phyloP scores from a whole-genome alignment of 2,329 filamentous ascomycete genomes.

The Xylaria digitata region DNA sequence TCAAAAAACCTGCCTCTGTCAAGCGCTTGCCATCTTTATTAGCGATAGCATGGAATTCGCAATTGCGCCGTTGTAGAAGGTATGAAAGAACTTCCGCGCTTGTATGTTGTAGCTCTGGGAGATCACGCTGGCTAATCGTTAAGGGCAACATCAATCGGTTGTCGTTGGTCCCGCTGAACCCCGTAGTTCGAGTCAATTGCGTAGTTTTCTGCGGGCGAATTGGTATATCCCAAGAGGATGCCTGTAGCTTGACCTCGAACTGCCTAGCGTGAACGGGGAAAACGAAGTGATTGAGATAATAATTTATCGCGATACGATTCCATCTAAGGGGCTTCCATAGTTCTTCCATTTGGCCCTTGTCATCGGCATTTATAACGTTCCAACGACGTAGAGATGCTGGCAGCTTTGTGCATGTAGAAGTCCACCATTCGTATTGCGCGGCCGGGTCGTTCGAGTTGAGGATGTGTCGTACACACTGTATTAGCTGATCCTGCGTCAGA shows the following conservation, averaged over 20 bases:
- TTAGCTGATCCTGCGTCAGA: constrained; percentile 60
- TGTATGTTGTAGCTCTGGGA: constrained; percentile 65
- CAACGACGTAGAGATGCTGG: constrained; percentile 61
- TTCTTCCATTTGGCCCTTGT: constrained; percentile 60
- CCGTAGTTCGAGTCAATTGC: constrained; percentile 50
- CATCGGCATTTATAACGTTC: constrained; percentile 69
- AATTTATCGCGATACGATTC: constrained; percentile 64
- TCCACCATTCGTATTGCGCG: constrained; percentile 65
- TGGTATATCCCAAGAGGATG: constrained; percentile 76
- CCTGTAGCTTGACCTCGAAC: constrained; percentile 71
- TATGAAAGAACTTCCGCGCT: constrained; percentile 72
- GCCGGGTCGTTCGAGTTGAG: constrained; percentile 66
- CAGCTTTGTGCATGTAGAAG: constrained; percentile 51
- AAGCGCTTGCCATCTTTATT: constrained; percentile 50
- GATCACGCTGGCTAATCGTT: constrained; percentile 69
- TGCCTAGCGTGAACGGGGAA: constrained; percentile 74
- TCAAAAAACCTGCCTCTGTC: constrained; percentile 60
- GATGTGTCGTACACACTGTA: constrained; percentile 60
- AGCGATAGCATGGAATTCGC: constrained; percentile 55
- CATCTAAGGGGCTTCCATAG: constrained; percentile 63
- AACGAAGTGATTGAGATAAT: constrained; percentile 71
- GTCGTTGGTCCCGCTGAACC: constrained; percentile 80
- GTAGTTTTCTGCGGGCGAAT: constrained; percentile 48
- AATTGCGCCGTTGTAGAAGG: constrained; percentile 64
- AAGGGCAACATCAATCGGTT: constrained; percentile 68